Percentiles rank a stretch among this genome's conserved stretches.
phyloP scores from a whole-genome alignment of 1,284 basidiomycete species.

The Gomphus bonarii region DNA sequence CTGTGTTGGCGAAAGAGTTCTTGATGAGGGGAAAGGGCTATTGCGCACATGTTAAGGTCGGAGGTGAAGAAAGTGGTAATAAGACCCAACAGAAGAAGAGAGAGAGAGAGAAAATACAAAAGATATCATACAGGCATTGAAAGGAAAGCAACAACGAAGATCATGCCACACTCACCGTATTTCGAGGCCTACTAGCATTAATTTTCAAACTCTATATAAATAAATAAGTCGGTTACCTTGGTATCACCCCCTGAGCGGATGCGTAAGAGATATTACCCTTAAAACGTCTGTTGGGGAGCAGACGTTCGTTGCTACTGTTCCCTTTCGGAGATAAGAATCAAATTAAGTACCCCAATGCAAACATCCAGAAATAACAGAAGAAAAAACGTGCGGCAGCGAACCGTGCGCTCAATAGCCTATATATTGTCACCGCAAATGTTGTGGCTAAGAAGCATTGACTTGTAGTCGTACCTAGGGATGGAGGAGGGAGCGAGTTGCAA shows the following conservation, averaged over 20 bases:
- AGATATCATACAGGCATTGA: too few relatives aligned
- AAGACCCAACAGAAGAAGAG: neutral
- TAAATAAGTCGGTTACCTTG: too few relatives aligned
- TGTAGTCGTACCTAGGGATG: conserved; percentile 66
- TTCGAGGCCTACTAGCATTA: conserved; percentile 78
- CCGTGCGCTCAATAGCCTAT: conserved; percentile 72
- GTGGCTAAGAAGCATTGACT: conserved; percentile 63
- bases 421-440: conserved; percentile 73
- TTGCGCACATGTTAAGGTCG: conserved; percentile 21
- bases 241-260: neutral
- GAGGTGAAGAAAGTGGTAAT: neutral
- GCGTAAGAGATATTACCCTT: conserved; percentile 42
- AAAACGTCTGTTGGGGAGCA: conserved; percentile 89
- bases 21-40: conserved; percentile 67
- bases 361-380: neutral
- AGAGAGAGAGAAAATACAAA: too few relatives aligned
- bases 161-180: conserved; percentile 39
- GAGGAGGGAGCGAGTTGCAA: neutral
- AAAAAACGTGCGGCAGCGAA: conserved; percentile 64
- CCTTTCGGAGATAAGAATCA: conserved; percentile 30
- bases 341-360: neutral
- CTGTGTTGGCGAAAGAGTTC: conserved; percentile 67
- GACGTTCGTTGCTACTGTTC: conserved; percentile 88
- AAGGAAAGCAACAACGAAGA: too few relatives aligned
- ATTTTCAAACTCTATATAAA: conserved; percentile 65